Evolutionary conservation across 306 rosid species (phyloP), one percentile per base, ranked within the genome.

Genomic region (Castanea mollissima): DNA sequence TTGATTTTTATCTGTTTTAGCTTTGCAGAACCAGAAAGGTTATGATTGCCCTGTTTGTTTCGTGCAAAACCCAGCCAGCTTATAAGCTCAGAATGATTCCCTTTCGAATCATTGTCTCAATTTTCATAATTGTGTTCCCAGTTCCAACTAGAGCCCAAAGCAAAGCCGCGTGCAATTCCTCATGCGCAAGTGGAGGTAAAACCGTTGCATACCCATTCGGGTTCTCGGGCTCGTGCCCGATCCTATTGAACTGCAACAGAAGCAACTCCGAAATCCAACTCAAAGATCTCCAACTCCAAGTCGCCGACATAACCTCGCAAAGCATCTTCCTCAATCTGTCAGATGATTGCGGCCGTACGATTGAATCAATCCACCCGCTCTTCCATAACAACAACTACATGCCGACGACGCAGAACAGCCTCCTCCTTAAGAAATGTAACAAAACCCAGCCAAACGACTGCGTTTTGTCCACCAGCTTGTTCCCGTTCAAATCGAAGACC

Each of bases 141-240:
- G 72, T 55, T 63, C 65, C 86, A 65, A 72, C 90, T 32, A n/a
- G 73, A 83, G 88, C 89, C 18, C 75, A 87, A 12, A 80, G 63
- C 62, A 2, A 34, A 3, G 25, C 1, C 2, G 2, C 5, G 12
- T 88, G 91, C 83, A 2, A 3, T 1, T 23, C 3, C 46, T 41
- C 34, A 29, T 93, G 94, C 77, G 11, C 11, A 11, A 0, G 11
- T 0, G 82, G 80, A 58, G 78, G 55, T 8, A 27, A 56, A 14
- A 27, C 74, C 49, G 19, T 69, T 5, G 1, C 41, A 1, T 87
- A 86, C 67, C 98, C 99, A 54, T 93, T 96, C n/a, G 96, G 94
- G 4, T 90, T 91, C 85, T 80, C 92, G 1, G 62, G 25, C 0
- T 84, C 76, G 3, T 88, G 90, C 65, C 10, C 1, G 81, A 85